Percentiles rank a stretch among this genome's conserved stretches.
Evolutionary conservation across 352 stramenopile species (phyloP).

Genomic region (Achlya hypogyna): DNA sequence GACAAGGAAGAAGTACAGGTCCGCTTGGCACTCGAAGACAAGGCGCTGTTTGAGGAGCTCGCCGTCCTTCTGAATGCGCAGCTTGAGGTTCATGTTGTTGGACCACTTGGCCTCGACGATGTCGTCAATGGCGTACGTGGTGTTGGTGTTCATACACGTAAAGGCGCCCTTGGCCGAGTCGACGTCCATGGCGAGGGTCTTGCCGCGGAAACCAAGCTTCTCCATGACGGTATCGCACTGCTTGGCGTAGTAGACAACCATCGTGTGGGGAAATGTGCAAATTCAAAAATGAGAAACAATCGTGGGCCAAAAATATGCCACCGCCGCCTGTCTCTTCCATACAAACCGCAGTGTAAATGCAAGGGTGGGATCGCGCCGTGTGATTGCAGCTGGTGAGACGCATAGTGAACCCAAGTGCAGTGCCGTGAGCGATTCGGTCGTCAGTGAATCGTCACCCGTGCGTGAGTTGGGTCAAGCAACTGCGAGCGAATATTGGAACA

Average conservation of each 20-base stretch:
- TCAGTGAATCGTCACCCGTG: background rate
- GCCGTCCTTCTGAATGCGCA: constrained; percentile 4
- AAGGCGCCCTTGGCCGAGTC: background rate
- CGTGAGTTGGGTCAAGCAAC: background rate
- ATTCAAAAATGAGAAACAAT: constrained; percentile 5
- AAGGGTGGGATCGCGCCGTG: too few relatives aligned
- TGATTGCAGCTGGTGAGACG: background rate
- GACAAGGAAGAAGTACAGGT: constrained; percentile 20
- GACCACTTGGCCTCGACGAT: constrained; percentile 18
- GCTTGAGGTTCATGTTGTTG: constrained; percentile 7
- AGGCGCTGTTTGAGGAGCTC: constrained; percentile 6
- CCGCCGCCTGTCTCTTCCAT: background rate
- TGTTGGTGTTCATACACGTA: constrained; percentile 11
- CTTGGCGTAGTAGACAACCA: constrained; percentile 21
- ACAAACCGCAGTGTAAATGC: background rate
- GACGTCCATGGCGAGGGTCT: constrained; percentile 16
- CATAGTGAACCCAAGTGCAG: background rate
- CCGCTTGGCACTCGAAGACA: constrained; percentile 19
- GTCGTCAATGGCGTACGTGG: constrained; percentile 7
- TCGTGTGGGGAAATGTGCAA: background rate
- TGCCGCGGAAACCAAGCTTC: background rate
- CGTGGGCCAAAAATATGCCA: background rate
- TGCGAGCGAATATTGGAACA: too few relatives aligned
- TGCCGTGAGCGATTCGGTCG: background rate
- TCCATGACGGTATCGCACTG: constrained; percentile 11